These are phyloP conservation scores for Immersiporthe knoxdaviesiana DNA, from an alignment of 2,329 filamentous ascomycete genomes.

Conservation along the genomic window DNA sequence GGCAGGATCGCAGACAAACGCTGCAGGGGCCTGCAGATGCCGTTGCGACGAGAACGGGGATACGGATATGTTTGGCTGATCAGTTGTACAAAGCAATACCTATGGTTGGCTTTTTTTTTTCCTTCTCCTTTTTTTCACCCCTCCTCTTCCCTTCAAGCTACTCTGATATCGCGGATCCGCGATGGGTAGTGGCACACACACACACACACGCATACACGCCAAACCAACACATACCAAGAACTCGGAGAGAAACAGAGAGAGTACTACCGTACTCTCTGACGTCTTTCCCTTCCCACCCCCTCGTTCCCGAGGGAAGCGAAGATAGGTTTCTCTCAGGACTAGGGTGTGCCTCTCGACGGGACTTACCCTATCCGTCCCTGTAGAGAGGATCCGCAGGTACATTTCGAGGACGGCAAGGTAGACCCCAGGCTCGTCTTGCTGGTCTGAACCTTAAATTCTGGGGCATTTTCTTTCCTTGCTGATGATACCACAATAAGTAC, in stretches of 20 bases:
- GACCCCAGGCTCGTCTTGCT: constrained; percentile 20
- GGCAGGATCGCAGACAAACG: constrained; percentile 20
- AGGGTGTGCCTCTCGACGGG: constrained; percentile 20
- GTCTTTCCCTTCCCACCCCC: constrained; percentile 12
- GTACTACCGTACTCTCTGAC: constrained; percentile 17
- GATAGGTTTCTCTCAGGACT: not conserved
- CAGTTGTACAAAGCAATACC: not conserved
- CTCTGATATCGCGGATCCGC: constrained; percentile 28
- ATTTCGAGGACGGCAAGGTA: constrained; percentile 20
- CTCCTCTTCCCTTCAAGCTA: constrained; percentile 1
- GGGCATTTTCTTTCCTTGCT: constrained; percentile 20
- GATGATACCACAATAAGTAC: constrained; percentile 14
- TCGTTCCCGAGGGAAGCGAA: constrained; percentile 24
- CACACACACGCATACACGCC: not conserved
- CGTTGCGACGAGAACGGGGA: constrained; percentile 16
- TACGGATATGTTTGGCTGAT: not conserved
- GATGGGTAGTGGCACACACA: not conserved
- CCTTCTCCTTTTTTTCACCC: no score
- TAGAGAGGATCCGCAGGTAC: constrained; percentile 13
- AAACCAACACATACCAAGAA: not conserved
- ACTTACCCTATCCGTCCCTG: constrained; percentile 21
- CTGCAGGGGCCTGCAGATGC: constrained; percentile 24
- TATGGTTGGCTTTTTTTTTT: not conserved
- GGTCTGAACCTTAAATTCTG: constrained; percentile 24
- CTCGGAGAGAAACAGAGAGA: constrained; percentile 5